Percentiles rank a stretch among this genome's conserved stretches.
Conservation (phyloP, 2,329 filamentous ascomycete species). For the Pseudogymnoascus sp. region DNA sequence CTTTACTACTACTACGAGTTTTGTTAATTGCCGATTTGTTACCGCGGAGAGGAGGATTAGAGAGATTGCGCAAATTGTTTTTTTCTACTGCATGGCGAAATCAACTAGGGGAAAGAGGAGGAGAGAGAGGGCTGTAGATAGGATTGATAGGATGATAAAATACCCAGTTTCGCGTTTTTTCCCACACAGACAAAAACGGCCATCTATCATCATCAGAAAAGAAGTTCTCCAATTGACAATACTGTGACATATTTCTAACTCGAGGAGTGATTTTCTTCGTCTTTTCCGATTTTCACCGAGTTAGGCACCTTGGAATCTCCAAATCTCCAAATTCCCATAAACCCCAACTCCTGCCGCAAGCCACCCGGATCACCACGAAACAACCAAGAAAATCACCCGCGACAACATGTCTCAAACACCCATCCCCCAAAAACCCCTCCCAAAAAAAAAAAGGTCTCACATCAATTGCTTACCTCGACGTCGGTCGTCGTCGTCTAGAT, state of each 20-base stretch:
- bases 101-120: background rate
- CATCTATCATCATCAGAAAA: background rate
- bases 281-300: background rate
- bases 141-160: constrained; percentile 2
- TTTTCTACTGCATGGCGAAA: too few relatives aligned
- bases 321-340: background rate
- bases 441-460: background rate
- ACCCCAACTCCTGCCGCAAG: background rate
- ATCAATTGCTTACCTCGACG: background rate
- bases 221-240: background rate
- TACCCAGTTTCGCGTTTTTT: background rate
- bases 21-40: background rate
- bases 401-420: background rate
- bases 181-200: background rate
- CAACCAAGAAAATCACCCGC: background rate
- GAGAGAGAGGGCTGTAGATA: background rate
- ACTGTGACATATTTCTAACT: background rate
- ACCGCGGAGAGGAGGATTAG: too few relatives aligned
- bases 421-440: background rate
- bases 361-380: background rate
- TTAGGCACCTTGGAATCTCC: background rate
- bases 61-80: too few relatives aligned
- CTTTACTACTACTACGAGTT: background rate
- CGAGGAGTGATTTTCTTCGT: too few relatives aligned
- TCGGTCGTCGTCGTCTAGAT: too few relatives aligned